Percentiles rank a stretch among this genome's conserved stretches.
These are phyloP conservation scores for Poteriospumella lacustris DNA, from an alignment of 108 stramenopile genomes.

Conservation along the genomic window DNA sequence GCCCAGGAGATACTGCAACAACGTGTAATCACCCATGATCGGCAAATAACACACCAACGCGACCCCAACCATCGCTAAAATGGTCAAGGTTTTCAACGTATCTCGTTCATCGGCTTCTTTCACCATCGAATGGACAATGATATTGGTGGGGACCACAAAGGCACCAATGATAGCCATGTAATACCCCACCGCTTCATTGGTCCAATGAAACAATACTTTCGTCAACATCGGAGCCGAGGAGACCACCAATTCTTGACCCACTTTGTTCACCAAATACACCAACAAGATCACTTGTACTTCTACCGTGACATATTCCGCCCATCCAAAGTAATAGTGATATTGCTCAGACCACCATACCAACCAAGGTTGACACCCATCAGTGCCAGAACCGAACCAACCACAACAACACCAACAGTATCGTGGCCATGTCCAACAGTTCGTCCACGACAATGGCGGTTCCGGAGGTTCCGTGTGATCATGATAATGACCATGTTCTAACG, in stretches of 20 bases:
- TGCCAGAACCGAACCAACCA: too few relatives aligned
- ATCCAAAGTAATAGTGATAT: too few relatives aligned
- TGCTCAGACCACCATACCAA: too few relatives aligned
- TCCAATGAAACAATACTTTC: background rate
- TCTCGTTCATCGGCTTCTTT: background rate
- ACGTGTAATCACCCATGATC: background rate
- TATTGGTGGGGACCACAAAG: background rate
- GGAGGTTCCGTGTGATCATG: too few relatives aligned
- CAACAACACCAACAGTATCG: too few relatives aligned
- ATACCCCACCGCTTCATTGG: background rate
- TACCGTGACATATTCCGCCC: background rate
- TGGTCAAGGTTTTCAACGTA: background rate
- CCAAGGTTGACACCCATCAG: too few relatives aligned
- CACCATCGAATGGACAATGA: background rate
- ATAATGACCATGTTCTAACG: too few relatives aligned
- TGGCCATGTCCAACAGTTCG: too few relatives aligned
- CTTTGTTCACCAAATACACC: slow-evolving; percentile 4
- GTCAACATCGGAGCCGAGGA: background rate
- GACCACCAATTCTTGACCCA: background rate
- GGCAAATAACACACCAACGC: background rate
- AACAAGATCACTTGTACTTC: slow-evolving; percentile 3
- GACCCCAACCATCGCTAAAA: background rate
- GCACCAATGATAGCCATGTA: slow-evolving; percentile 11
- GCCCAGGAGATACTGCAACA: slow-evolving; percentile 35
- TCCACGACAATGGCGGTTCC: too few relatives aligned